Percentiles rank a stretch among this genome's conserved stretches.
phyloP scores from a whole-genome alignment of 805 yeast species.

The Candida palmyrensis region DNA sequence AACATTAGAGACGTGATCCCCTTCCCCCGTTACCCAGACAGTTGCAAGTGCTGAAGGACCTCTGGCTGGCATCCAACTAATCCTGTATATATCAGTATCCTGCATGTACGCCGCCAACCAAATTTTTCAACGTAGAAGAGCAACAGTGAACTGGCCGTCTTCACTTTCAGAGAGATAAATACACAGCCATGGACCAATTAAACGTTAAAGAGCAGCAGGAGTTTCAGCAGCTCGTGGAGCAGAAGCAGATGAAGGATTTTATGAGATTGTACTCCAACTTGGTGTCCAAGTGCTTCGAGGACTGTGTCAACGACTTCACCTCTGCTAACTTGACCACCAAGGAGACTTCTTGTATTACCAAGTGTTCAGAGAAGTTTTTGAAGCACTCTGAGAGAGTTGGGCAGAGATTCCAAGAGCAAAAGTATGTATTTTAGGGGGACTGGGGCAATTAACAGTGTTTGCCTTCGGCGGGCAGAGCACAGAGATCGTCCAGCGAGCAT shows the following conservation, averaged over 20 bases:
- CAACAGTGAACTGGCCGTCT: background rate
- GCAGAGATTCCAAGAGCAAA: constrained; percentile 97
- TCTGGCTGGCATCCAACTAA: too few relatives aligned
- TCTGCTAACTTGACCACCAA: constrained; percentile 79
- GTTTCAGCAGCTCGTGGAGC: constrained; percentile 91
- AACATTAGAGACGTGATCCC: constrained; percentile 85
- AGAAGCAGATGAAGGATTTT: constrained; percentile 98
- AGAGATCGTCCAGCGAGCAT: too few relatives aligned
- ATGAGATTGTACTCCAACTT: constrained; percentile 93
- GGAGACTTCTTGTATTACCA: constrained; percentile 81
- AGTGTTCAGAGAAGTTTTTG: constrained; percentile 95
- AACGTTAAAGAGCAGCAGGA: constrained; percentile 96
- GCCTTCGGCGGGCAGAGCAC: too few relatives aligned
- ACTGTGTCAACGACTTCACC: constrained; percentile 98
- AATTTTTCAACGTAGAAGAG: too few relatives aligned
- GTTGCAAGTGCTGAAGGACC: constrained; percentile 28
- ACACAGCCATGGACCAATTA: constrained; percentile 73
- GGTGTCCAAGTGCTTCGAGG: constrained; percentile 94
- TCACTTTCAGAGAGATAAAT: constrained; percentile 1
- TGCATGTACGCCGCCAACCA: too few relatives aligned
- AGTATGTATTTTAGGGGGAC: constrained; percentile 31
- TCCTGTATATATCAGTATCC: background rate
- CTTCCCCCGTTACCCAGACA: constrained; percentile 66
- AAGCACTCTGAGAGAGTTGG: constrained; percentile 98
- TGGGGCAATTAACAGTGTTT: too few relatives aligned